Percentiles rank a stretch among this genome's conserved stretches.
phyloP scores from a whole-genome alignment of 345 rosid genomes.

The Excoecaria cochinchinensis region DNA sequence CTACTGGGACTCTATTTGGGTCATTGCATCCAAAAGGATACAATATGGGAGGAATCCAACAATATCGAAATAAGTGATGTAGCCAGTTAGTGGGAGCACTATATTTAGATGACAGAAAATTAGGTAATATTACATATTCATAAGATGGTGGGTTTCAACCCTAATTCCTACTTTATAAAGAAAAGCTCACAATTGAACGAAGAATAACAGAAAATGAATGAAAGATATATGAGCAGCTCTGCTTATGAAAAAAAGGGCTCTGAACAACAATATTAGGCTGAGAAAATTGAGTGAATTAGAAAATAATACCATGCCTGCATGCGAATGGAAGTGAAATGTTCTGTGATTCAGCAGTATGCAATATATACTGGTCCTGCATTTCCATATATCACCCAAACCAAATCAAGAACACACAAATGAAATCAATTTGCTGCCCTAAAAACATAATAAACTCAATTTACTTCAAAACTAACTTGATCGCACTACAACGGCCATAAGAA shows the following conservation, averaged over 20 bases:
- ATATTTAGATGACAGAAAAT: too few relatives aligned
- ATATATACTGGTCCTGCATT: constrained; percentile 90
- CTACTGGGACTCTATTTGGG: background rate
- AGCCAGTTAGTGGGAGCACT: background rate
- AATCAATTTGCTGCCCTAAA: background rate
- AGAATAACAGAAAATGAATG: too few relatives aligned
- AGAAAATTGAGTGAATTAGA: background rate
- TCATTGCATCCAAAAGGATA: background rate
- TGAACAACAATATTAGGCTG: background rate
- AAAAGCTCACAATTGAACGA: too few relatives aligned
- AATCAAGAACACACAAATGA: background rate
- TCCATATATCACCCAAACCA: constrained; percentile 1
- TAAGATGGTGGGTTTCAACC: too few relatives aligned
- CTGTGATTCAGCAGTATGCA: constrained; percentile 91
- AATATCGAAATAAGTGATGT: background rate
- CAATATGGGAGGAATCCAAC: background rate
- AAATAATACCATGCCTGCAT: constrained; percentile 84
- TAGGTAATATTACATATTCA: too few relatives aligned
- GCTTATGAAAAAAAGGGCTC: background rate
- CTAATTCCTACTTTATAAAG: too few relatives aligned
- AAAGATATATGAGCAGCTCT: background rate
- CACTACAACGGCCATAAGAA: background rate
- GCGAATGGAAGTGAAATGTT: constrained; percentile 87
- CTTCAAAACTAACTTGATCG: background rate
- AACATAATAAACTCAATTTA: background rate